A percentile compares a stretch with the other conserved stretches of the same genome.
phyloP scores from a whole-genome alignment of 768 basidiomycete species.

The Agrocybe pediades region DNA sequence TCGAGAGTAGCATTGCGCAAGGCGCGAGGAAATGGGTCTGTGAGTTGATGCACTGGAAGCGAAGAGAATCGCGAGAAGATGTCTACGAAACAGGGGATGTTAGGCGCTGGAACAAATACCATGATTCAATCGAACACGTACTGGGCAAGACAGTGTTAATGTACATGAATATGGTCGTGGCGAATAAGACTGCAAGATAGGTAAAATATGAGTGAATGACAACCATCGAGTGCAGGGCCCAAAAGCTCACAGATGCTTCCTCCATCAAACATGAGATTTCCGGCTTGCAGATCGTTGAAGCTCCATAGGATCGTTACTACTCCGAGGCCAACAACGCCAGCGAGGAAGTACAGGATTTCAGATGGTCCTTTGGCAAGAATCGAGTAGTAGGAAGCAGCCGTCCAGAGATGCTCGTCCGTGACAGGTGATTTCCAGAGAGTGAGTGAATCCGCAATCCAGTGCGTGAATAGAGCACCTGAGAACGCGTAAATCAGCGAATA shows the following conservation, averaged over 20 bases:
- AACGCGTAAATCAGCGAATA: slow-evolving; percentile 2
- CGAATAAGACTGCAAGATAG: slow-evolving; percentile 69
- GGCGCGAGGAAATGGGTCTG: slow-evolving; percentile 61
- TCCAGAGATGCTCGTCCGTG: slow-evolving; percentile 85
- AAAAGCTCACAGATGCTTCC: slow-evolving; percentile 78
- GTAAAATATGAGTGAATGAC: slow-evolving; percentile 3
- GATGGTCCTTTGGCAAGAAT: slow-evolving; percentile 69
- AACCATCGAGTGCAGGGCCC: slow-evolving; percentile 2
- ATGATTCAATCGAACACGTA: slow-evolving; percentile 36
- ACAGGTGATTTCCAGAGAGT: slow-evolving; percentile 88
- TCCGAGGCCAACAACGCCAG: slow-evolving; percentile 58
- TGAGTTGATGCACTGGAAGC: slow-evolving; percentile 52
- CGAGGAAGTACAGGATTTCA: slow-evolving; percentile 57
- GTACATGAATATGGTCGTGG: slow-evolving; percentile 72
- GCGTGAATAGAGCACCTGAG: slow-evolving; percentile 80
- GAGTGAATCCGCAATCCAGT: slow-evolving; percentile 92
- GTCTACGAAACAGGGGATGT: slow-evolving; percentile 36
- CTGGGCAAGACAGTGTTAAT: slow-evolving; percentile 78
- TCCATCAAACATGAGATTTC: slow-evolving; percentile 90
- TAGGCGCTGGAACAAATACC: slow-evolving; percentile 1
- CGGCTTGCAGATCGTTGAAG: slow-evolving; percentile 73
- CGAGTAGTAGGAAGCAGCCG: slow-evolving; percentile 80
- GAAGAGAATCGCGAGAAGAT: slow-evolving; percentile 59
- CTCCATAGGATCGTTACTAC: slow-evolving; percentile 76
- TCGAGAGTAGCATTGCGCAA: slow-evolving; percentile 70